phyloP scores from a whole-genome alignment of 2,329 filamentous ascomycete genomes.

The Tricladium varicosporioides region DNA sequence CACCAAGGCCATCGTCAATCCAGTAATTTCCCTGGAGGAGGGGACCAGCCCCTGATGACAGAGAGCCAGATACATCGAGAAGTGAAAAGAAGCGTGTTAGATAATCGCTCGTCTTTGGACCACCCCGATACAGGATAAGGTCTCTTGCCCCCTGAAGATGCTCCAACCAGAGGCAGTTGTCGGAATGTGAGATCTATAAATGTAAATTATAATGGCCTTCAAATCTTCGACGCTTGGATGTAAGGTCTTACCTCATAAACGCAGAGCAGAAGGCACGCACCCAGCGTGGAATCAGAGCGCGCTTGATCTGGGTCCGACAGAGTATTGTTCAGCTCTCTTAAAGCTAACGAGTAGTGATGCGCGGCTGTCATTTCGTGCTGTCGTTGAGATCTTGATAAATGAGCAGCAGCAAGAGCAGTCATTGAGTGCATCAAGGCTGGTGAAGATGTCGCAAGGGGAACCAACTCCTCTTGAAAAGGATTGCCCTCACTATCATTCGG shows the following conservation, averaged over 20 bases:
- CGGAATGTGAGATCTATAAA: constrained; percentile 29
- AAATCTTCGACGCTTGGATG: background rate
- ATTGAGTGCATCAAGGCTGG: constrained; percentile 32
- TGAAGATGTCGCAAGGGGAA: constrained; percentile 26
- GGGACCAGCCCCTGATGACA: constrained; percentile 28
- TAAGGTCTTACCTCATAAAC: constrained; percentile 30
- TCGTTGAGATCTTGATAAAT: constrained; percentile 27
- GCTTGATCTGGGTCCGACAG: constrained; percentile 27
- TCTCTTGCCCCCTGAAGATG: constrained; percentile 33
- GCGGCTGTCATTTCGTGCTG: constrained; percentile 27
- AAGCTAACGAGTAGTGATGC: constrained; percentile 29
- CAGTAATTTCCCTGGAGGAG: constrained; percentile 32
- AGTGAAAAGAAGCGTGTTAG: constrained; percentile 32
- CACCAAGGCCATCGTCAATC: constrained; percentile 22
- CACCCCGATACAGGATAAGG: constrained; percentile 30
- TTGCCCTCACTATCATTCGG: constrained; percentile 32
- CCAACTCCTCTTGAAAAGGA: constrained; percentile 30
- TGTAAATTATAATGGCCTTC: constrained; percentile 4
- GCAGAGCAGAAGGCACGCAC: constrained; percentile 32
- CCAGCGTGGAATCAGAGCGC: constrained; percentile 28
- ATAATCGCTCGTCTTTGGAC: constrained; percentile 27
- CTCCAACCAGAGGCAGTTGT: constrained; percentile 28
- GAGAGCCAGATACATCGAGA: constrained; percentile 31
- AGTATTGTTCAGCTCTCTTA: constrained; percentile 25
- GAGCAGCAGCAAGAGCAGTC: constrained; percentile 31